Percentiles rank a stretch among this genome's conserved stretches.
These are phyloP conservation scores for Saururus chinensis DNA, from an alignment of 164 flowering plant species.

Conservation along the genomic window DNA sequence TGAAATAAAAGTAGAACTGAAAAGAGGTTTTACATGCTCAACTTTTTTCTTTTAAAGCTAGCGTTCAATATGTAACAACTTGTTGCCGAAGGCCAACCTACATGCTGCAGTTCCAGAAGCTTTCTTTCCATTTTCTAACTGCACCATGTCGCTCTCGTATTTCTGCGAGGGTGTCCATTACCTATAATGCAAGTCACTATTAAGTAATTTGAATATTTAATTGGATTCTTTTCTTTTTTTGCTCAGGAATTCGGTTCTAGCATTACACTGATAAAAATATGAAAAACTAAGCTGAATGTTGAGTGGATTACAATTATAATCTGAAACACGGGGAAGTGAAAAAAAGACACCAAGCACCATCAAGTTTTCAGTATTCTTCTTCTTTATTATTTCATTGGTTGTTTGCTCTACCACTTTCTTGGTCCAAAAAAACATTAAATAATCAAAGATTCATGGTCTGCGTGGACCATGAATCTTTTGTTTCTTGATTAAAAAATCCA, in stretches of 20 bases:
- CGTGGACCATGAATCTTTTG: not conserved
- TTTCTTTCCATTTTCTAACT: slow-evolving; percentile 7
- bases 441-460: not conserved
- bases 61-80: not conserved
- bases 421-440: not conserved
- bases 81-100: not conserved
- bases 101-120: slow-evolving; percentile 21
- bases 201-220: not conserved
- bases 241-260: not conserved
- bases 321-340: not conserved
- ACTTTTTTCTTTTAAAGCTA: not conserved
- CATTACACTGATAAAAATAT: not conserved
- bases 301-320: not conserved
- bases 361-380: not conserved
- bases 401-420: not conserved
- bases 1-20: not conserved
- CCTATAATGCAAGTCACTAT: slow-evolving; percentile 1
- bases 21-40: not conserved
- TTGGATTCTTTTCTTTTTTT: not conserved
- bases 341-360: not conserved
- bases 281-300: not conserved
- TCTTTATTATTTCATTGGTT: not conserved
- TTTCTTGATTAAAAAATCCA: not conserved
- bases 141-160: slow-evolving; percentile 12
- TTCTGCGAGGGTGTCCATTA: slow-evolving; percentile 11